Evolutionary conservation across 2,329 filamentous ascomycete genomes (phyloP), one percentile per base, ranked within the genome.

Genomic region (Nemania sp.): DNA sequence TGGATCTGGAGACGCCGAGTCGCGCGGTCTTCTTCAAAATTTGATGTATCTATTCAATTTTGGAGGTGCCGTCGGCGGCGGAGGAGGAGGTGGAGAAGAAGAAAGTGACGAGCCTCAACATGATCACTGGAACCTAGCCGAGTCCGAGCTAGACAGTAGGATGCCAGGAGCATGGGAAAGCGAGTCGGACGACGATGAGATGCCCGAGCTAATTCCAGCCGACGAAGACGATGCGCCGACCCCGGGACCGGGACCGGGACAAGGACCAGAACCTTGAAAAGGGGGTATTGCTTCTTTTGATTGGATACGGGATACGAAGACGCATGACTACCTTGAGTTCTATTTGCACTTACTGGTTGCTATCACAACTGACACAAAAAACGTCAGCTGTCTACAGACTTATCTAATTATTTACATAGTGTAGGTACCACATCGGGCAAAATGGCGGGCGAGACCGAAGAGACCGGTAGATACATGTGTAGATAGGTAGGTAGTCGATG

Each of bases 81-180:
- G 40, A 17, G 37, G 8, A 14, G 41, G 41, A 36, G 37, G 8
- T 15, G 40, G 36, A 34, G 37, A 24, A 12, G 53, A 49, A 17
- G 44, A n/a, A 6, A 41, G 39, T 8, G 30, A 26, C 11, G 34
- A 59, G 6, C 12, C 9, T 23, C 6, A 11, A 23, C 34, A 59
- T 8, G 55, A 61, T 22, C 47, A 41, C 44, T 53, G 44, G 52
- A 34, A 26, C 23, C 12, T 49, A 20, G 42, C 42, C 5, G 53
- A 56, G 6, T 54, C 43, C 0, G 55, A 44, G 17, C 14, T 49
- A 15, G 34, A 51, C 23, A 50, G 37, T 12, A 61, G 51, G 14
- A 62, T 68, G 59, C 66, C 66, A 6, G 65, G 66, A 17, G 60
- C 49, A 20, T 68, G 64, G 62, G 61, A 50, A 19, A 58, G 56